Base-by-base conservation (phyloP, 495 filamentous ascomycete genomes). In the Pseudoneurospora amorphoporcata region DNA sequence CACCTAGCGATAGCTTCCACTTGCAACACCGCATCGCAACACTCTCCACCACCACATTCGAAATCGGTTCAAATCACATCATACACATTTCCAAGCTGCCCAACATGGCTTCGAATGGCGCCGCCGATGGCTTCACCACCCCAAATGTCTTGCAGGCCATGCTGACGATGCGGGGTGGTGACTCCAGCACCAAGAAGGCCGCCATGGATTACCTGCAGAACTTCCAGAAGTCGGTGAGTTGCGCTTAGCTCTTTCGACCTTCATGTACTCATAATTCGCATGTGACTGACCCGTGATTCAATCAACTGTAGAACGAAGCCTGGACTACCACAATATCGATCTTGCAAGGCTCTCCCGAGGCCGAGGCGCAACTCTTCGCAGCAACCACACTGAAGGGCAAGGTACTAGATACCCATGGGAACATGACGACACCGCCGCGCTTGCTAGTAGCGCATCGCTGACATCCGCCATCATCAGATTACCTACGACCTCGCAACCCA, bases 341-440 rank as follows among this genome's bases (percentile, higher is more conserved):
- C 73, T 82, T 99, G 73, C 92, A 97, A 80, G 90, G 91, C 19
- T 80, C 89, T 65, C 87, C 90, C 53, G 89, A 92, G 72, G 85
- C 90, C 39, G 94, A 96, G 79, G 92, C 92, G 35, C 96, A 95
- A 82, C 84, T 98, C 73, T 99, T 99, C 81, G 95, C 96, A 8
- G 95, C 96, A 70, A 97, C 94, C 39, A 98, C 95, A 61, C 84
- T 99, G 78, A 97, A 96, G 84, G 96, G 95, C 82, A 99, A 99
- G 90, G 95, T 98, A 86, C 68, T 40, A 70, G 32, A 61, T 32
- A 68, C 23, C 37, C 43, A 29, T 53, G 29, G 37, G 53, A 65
- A 17, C 53, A 65, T 32, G 29, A 65, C 53, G 53, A 65, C 8
- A 65, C 7, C 53, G 53, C 53, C 29, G 14, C 53, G 53, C 29